Conservation (phyloP, 2,329 filamentous ascomycete species). For the Epichloe gansuensis region DNA sequence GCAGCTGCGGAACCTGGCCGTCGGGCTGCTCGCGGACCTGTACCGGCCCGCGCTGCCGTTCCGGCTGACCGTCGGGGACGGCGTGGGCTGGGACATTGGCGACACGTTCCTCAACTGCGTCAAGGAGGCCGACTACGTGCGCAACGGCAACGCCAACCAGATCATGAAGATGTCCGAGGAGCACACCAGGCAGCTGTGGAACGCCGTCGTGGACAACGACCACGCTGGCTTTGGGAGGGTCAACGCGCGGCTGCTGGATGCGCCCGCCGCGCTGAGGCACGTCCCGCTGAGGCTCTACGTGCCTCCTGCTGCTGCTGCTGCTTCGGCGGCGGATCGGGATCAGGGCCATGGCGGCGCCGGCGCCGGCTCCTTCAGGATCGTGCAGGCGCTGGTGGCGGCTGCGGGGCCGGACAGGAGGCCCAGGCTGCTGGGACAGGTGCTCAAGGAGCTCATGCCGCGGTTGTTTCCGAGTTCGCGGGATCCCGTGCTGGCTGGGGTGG, state of each 20-base stretch:
- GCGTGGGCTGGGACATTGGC: constrained; percentile 44
- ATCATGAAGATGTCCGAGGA: constrained; percentile 83
- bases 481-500: constrained; percentile 67
- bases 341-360: constrained; percentile 8
- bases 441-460: constrained; percentile 62
- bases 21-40: constrained; percentile 41
- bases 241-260: constrained; percentile 63
- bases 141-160: constrained; percentile 76
- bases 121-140: constrained; percentile 71
- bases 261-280: constrained; percentile 61
- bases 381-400: constrained; percentile 62
- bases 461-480: constrained; percentile 81
- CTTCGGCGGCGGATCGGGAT: not conserved
- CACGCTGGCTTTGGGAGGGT: constrained; percentile 59
- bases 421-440: constrained; percentile 56
- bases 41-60: constrained; percentile 43
- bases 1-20: constrained; percentile 39
- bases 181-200: constrained; percentile 73
- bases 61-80: constrained; percentile 41
- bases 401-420: constrained; percentile 22
- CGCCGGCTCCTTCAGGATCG: constrained; percentile 49
- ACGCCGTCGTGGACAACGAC: constrained; percentile 66
- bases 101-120: constrained; percentile 52
- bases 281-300: constrained; percentile 86
- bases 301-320: constrained; percentile 24